phyloP scores from a whole-genome alignment of 2,329 filamentous ascomycete genomes.

The Graphilbum fragrans region DNA sequence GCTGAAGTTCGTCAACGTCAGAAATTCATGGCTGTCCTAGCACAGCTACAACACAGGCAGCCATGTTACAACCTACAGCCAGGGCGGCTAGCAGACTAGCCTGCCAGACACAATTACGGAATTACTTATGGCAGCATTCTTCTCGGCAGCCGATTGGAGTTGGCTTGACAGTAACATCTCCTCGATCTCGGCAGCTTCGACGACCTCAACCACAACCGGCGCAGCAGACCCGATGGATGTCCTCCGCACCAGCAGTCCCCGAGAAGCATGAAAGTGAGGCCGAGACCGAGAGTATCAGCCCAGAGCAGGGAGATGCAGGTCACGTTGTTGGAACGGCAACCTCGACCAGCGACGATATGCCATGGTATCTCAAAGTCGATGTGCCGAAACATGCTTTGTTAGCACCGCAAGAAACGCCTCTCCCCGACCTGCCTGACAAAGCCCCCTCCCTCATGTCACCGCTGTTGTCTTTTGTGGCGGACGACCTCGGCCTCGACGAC shows the following conservation, averaged over 20 bases:
- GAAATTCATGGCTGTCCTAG: background rate
- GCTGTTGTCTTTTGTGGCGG: slow-evolving; percentile 66
- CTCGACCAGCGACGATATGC: slow-evolving; percentile 7
- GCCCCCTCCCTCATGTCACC: slow-evolving; percentile 60
- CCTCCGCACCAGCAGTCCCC: too few species aligned
- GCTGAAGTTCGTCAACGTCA: too few species aligned
- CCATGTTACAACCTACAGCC: slow-evolving; percentile 7
- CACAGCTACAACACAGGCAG: background rate
- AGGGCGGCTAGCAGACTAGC: slow-evolving; percentile 4
- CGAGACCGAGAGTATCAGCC: too few species aligned
- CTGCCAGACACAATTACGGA: background rate
- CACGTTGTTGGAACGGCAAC: background rate
- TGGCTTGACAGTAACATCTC: too few species aligned
- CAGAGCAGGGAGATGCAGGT: too few species aligned
- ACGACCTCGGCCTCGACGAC: slow-evolving; percentile 78
- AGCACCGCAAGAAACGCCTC: slow-evolving; percentile 29
- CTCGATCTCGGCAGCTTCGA: too few species aligned
- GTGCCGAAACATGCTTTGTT: slow-evolving; percentile 38
- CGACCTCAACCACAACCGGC: too few species aligned
- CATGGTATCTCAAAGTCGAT: slow-evolving; percentile 78
- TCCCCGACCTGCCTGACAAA: slow-evolving; percentile 48
- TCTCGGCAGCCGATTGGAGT: too few species aligned
- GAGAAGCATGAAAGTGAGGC: too few species aligned
- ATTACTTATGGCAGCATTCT: background rate
- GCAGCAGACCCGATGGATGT: too few species aligned